Conservation (phyloP, 1,139 yeast genomes). For the Yamadazyma buinensis region DNA sequence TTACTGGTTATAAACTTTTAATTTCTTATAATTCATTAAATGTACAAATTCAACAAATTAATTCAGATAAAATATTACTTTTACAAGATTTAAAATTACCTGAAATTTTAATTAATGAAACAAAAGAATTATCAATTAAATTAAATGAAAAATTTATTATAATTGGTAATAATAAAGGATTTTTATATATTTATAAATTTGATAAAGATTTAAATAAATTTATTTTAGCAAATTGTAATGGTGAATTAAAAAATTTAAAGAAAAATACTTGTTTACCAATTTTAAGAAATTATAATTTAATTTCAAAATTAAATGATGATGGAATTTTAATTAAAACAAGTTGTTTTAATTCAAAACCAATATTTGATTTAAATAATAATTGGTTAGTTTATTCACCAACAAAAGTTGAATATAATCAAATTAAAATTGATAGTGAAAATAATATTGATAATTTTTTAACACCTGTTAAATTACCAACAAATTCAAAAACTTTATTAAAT, state of each 20-base stretch:
- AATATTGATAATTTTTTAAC: conserved; percentile 23
- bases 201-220: conserved; percentile 5
- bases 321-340: conserved; percentile 32
- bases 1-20: conserved; percentile 3
- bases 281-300: conserved; percentile 14
- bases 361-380: conserved; percentile 49
- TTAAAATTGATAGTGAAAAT: conserved; percentile 18
- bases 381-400: conserved; percentile 51
- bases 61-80: neutral
- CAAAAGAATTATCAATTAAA: conserved; percentile 17
- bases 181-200: conserved; percentile 17
- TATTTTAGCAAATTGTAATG: conserved; percentile 18
- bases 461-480: conserved; percentile 46
- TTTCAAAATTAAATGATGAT: conserved; percentile 15
- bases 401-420: conserved; percentile 30
- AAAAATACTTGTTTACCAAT: conserved; percentile 25
- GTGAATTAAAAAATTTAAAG: conserved; percentile 18
- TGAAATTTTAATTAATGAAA: conserved; percentile 1
- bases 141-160: conserved; percentile 19
- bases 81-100: conserved; percentile 11
- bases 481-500: conserved; percentile 41
- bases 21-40: conserved; percentile 1
- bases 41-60: conserved; percentile 3
- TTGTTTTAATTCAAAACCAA: conserved; percentile 31
- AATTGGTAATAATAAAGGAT: conserved; percentile 24